Percentiles rank a stretch among this genome's conserved stretches.
Evolutionary conservation across 1,139 yeast genomes (phyloP).

Genomic region (Kodamaea derodonti): DNA sequence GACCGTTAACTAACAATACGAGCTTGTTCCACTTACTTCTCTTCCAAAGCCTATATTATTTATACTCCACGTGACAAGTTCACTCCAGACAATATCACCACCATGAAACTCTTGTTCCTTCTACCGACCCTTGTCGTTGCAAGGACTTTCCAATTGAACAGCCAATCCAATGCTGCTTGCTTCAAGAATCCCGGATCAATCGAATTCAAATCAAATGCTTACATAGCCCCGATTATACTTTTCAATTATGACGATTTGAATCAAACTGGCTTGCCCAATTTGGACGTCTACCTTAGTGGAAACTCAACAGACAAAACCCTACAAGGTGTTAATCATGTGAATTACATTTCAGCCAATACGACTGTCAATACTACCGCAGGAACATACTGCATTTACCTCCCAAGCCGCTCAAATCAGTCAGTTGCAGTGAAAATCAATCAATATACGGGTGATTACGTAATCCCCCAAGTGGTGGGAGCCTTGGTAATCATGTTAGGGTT

Average conservation of each 20-base stretch:
- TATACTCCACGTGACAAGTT: too few species aligned
- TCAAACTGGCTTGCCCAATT: constrained; percentile 11
- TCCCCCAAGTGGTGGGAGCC: neutral
- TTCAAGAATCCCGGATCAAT: constrained; percentile 2
- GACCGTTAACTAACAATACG: too few species aligned
- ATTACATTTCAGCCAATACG: neutral
- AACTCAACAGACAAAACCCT: neutral
- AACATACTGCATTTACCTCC: constrained; percentile 14
- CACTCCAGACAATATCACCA: too few species aligned
- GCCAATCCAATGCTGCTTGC: constrained; percentile 12
- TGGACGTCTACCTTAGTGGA: constrained; percentile 8
- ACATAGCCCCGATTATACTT: constrained; percentile 11
- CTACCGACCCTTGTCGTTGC: constrained; percentile 2
- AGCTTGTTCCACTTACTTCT: too few species aligned
- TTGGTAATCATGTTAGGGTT: neutral
- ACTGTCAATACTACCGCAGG: constrained; percentile 4
- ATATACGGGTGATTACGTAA: neutral
- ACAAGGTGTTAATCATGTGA: neutral
- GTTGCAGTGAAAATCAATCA: too few species aligned
- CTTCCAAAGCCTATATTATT: too few species aligned
- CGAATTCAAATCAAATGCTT: constrained; percentile 1
- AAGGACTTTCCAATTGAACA: constrained; percentile 10
- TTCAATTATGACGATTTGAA: constrained; percentile 13
- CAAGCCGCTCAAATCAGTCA: too few species aligned
- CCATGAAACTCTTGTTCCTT: constrained; percentile 4